Percentiles rank a stretch among this genome's conserved stretches.
These are phyloP conservation scores for Begonia peltatifolia DNA, from an alignment of 306 rosid genomes.

Conservation along the genomic window DNA sequence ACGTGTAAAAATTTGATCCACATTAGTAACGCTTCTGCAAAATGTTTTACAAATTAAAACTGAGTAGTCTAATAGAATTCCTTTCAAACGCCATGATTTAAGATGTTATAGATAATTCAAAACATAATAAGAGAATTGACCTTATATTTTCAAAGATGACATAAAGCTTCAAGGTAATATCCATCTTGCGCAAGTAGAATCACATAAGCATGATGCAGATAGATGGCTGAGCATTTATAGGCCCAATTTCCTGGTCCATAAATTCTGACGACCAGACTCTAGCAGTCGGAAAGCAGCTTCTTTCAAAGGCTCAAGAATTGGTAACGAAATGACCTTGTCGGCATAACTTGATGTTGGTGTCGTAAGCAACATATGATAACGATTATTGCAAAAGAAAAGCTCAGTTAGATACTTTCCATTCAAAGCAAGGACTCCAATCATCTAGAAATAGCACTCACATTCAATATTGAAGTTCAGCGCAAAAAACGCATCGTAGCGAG, in stretches of 20 bases:
- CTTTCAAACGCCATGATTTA: not conserved
- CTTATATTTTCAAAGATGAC: constrained; percentile 62
- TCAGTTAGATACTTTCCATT: no score
- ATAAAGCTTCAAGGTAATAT: constrained; percentile 79
- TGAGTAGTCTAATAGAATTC: no score
- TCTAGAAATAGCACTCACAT: no score
- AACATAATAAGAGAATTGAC: constrained; percentile 9
- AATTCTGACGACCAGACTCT: constrained; percentile 71
- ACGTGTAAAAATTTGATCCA: constrained; percentile 30
- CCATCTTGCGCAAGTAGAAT: constrained; percentile 77
- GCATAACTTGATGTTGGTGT: no score
- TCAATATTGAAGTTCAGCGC: no score
- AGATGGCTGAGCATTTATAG: constrained; percentile 88
- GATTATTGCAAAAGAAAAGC: no score
- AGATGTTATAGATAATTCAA: not conserved
- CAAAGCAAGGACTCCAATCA: no score
- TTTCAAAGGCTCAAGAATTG: constrained; percentile 86
- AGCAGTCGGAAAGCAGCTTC: constrained; percentile 84
- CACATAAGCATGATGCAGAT: constrained; percentile 79
- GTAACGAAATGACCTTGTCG: constrained; percentile 7
- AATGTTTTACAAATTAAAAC: no score
- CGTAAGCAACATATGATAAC: no score
- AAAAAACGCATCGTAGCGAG: no score
- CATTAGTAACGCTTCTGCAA: no score
- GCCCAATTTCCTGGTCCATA: constrained; percentile 73